These are phyloP conservation scores for Nannizzia gypsea DNA, from an alignment of 2,329 filamentous ascomycete genomes.

Conservation along the genomic window DNA sequence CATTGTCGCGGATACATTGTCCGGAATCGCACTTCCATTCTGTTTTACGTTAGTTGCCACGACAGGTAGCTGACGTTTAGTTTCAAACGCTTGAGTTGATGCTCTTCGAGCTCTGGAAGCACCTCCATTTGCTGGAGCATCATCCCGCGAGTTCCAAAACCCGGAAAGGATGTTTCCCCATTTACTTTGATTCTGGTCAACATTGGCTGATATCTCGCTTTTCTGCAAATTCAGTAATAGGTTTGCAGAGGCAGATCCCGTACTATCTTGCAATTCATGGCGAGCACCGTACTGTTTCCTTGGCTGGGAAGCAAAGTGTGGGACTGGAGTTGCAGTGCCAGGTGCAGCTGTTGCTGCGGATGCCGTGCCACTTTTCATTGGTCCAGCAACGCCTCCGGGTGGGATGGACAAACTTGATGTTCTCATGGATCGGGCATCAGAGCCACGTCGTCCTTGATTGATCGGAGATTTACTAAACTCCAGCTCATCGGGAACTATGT, in stretches of 20 bases:
- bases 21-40: neutral
- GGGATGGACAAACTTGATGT: conserved; percentile 36
- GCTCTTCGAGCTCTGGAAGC: neutral
- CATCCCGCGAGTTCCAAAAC: conserved; percentile 42
- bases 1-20: neutral
- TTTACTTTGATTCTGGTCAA: conserved; percentile 37
- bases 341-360: conserved; percentile 43
- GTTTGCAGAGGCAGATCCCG: conserved; percentile 43
- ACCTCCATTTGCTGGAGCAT: neutral
- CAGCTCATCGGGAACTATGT: conserved; percentile 24
- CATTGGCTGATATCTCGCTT: conserved; percentile 41
- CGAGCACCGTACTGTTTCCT: conserved; percentile 17
- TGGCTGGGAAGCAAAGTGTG: conserved; percentile 41
- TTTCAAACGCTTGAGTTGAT: neutral
- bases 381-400: conserved; percentile 26
- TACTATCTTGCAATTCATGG: conserved; percentile 18
- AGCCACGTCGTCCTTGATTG: conserved; percentile 26
- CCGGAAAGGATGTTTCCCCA: conserved; percentile 47
- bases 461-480: conserved; percentile 21
- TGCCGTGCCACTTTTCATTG: conserved; percentile 38
- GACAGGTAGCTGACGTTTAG: neutral
- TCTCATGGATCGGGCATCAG: conserved; percentile 34
- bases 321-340: conserved; percentile 39
- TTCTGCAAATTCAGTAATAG: conserved; percentile 43
- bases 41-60: neutral